Evolutionary conservation across 495 filamentous ascomycete species (phyloP).

Genomic region (Endocarpon pusillum): DNA sequence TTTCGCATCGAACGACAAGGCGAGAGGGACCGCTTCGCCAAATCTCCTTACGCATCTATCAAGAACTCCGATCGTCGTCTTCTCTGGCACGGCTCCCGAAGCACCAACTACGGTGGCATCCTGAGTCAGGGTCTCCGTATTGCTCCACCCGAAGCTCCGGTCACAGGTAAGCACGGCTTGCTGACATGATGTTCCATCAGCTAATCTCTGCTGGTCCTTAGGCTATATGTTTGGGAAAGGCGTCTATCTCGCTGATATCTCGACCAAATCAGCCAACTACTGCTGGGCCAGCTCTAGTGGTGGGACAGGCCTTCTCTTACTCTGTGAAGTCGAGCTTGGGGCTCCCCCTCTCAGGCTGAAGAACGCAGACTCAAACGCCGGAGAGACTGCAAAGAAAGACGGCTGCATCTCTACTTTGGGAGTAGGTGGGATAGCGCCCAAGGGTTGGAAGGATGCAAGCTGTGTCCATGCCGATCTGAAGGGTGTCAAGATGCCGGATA

Average conservation of each 20-base stretch:
- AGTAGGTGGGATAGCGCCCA: slow-evolving; percentile 40
- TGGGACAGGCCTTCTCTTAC: slow-evolving; percentile 44
- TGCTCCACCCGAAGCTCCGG: slow-evolving; percentile 68
- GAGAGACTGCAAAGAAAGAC: slow-evolving; percentile 36
- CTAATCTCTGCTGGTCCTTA: too few species aligned
- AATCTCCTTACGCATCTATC: slow-evolving; percentile 29
- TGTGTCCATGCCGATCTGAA: slow-evolving; percentile 41
- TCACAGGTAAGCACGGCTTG: too few species aligned
- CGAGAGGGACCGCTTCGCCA: slow-evolving; percentile 49
- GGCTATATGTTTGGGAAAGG: slow-evolving; percentile 82
- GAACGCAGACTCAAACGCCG: slow-evolving; percentile 38
- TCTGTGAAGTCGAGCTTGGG: slow-evolving; percentile 69
- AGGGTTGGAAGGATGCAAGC: slow-evolving; percentile 59
- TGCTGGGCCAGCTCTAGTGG: slow-evolving; percentile 40
- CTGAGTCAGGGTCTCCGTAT: slow-evolving; percentile 74
- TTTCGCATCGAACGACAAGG: slow-evolving; percentile 69
- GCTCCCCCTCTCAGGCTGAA: slow-evolving; percentile 45
- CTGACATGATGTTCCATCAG: too few species aligned
- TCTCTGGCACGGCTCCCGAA: slow-evolving; percentile 66
- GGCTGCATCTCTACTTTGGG: slow-evolving; percentile 52
- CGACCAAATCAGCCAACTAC: slow-evolving; percentile 63
- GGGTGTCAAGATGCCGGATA: slow-evolving; percentile 45
- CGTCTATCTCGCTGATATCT: slow-evolving; percentile 78
- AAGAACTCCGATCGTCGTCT: slow-evolving; percentile 44
- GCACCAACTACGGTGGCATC: slow-evolving; percentile 71